These are phyloP conservation scores for Penicillium antarcticum DNA, from an alignment of 495 filamentous ascomycete genomes.

Conservation along the genomic window DNA sequence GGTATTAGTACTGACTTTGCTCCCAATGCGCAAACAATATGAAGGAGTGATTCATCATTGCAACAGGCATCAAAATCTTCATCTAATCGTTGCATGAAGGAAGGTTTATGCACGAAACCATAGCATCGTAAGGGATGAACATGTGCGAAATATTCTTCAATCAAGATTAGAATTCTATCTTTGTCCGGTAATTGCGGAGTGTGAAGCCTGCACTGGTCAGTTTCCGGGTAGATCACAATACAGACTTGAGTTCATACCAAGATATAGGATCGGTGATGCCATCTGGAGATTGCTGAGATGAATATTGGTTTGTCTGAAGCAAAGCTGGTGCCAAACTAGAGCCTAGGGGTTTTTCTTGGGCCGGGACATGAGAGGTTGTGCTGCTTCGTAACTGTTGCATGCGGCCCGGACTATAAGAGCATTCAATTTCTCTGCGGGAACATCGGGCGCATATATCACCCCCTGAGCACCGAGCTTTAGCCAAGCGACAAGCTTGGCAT, in stretches of 20 bases:
- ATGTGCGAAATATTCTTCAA: constrained; percentile 26
- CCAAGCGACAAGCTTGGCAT: constrained; percentile 20
- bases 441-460: constrained; percentile 18
- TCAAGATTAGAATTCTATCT: constrained; percentile 7
- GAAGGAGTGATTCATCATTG: constrained; percentile 18
- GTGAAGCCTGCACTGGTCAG: constrained; percentile 7
- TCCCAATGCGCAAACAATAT: constrained; percentile 22
- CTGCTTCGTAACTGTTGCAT: neutral
- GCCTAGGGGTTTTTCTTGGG: neutral
- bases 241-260: neutral
- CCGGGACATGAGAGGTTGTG: neutral
- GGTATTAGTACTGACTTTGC: constrained; percentile 16
- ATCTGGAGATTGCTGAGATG: neutral
- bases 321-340: neutral
- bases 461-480: constrained; percentile 25
- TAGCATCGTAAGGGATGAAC: constrained; percentile 24
- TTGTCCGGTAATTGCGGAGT: constrained; percentile 10
- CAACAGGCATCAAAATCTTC: constrained; percentile 8
- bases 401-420: constrained; percentile 11
- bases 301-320: neutral
- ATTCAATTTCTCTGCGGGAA: constrained; percentile 14
- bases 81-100: constrained; percentile 24
- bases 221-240: neutral
- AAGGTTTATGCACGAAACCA: constrained; percentile 27
- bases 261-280: neutral